phyloP scores from a whole-genome alignment of 768 basidiomycete species.

The Trametes cingulata region DNA sequence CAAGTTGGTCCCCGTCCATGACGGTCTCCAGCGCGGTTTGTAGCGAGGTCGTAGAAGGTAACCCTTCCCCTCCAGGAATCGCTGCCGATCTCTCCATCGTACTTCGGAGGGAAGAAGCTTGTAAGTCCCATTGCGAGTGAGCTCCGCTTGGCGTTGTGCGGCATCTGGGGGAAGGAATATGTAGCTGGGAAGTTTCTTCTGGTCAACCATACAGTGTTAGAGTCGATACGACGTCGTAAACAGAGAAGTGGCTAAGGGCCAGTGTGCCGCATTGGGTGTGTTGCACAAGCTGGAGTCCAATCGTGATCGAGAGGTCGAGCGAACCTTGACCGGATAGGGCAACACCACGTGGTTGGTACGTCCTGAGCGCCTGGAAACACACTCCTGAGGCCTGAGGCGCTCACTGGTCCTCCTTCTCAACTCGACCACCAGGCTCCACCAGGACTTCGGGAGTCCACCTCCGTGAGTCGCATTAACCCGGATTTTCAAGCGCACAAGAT shows the following conservation, averaged over 20 bases:
- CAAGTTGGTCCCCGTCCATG: slow-evolving; percentile 20
- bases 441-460: too few species aligned
- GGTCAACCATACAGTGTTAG: neutral
- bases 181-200: neutral
- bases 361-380: too few species aligned
- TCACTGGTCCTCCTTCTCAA: too few species aligned
- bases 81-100: slow-evolving; percentile 17
- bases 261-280: neutral
- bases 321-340: neutral
- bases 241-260: neutral
- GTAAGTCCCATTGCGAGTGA: slow-evolving; percentile 1
- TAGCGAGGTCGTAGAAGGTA: slow-evolving; percentile 20
- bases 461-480: too few species aligned
- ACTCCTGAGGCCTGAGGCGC: too few species aligned
- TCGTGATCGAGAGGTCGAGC: too few species aligned
- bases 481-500: too few species aligned
- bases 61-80: neutral
- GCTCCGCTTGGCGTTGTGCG: neutral
- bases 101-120: neutral
- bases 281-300: neutral
- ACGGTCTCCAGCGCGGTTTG: slow-evolving; percentile 21
- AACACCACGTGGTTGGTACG: neutral
- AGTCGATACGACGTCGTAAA: neutral
- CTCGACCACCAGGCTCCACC: too few species aligned
- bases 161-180: neutral